These are phyloP conservation scores for Solanum etuberosum DNA, from an alignment of 257 asterid species.

Conservation along the genomic window DNA sequence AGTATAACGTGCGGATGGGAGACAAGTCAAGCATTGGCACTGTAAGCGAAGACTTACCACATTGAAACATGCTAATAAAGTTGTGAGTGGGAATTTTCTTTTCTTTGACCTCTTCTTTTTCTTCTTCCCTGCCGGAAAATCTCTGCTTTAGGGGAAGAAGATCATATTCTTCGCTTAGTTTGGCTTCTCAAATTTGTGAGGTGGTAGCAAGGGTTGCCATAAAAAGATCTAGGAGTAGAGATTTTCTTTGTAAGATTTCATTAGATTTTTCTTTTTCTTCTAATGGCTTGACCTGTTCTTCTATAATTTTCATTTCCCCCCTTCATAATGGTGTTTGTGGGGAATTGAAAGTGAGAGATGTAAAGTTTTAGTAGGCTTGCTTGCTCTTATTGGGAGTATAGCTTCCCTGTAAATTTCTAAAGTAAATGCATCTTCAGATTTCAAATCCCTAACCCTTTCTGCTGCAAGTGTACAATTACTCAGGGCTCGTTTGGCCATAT, in stretches of 20 bases:
- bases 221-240: slow-evolving; percentile 11
- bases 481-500: not conserved
- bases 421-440: slow-evolving; percentile 24
- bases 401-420: slow-evolving; percentile 50
- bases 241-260: slow-evolving; percentile 18
- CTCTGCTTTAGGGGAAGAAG: slow-evolving; percentile 18
- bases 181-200: slow-evolving; percentile 12
- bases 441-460: not conserved
- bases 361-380: slow-evolving; percentile 27
- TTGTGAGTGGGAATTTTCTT: slow-evolving; percentile 8
- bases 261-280: not conserved
- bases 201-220: slow-evolving; percentile 19
- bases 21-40: slow-evolving; percentile 47
- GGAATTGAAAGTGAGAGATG: slow-evolving; percentile 44
- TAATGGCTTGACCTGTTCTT: slow-evolving; percentile 17
- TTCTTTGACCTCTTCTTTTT: slow-evolving; percentile 6
- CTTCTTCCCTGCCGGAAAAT: not conserved
- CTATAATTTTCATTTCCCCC: slow-evolving; percentile 1
- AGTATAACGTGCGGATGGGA: slow-evolving; percentile 41
- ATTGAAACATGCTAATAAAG: slow-evolving; percentile 16
- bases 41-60: slow-evolving; percentile 45
- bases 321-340: slow-evolving; percentile 6
- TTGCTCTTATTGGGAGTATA: slow-evolving; percentile 34
- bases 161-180: slow-evolving; percentile 19
- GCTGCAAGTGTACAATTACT: not conserved